Conservation (phyloP, 2,329 filamentous ascomycete genomes). For the Aureobasidium mangrovei region DNA sequence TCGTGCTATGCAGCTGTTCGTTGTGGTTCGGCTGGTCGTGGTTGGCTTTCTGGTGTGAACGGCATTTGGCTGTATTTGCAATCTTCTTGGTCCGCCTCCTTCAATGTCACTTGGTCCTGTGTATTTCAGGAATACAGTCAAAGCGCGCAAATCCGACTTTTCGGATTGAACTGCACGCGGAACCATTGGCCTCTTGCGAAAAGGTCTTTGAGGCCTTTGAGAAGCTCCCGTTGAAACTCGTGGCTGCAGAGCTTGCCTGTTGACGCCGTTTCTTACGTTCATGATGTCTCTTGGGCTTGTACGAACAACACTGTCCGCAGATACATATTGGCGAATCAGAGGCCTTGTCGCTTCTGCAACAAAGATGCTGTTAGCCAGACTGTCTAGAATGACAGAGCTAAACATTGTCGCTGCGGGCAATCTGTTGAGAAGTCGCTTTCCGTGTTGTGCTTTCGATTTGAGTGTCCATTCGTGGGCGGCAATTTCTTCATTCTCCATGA, state of each 20-base stretch:
- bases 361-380: neutral
- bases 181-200: neutral
- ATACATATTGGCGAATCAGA: neutral
- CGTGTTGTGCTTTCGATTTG: neutral
- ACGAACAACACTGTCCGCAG: neutral
- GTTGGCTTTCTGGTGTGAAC: neutral
- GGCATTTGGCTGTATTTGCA: too few relatives aligned
- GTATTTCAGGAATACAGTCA: conserved; percentile 2
- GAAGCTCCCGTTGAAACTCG: neutral
- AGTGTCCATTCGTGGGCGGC: conserved; percentile 2
- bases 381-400: neutral
- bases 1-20: too few relatives aligned
- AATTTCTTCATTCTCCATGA: conserved; percentile 6
- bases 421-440: neutral
- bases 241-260: neutral
- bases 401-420: neutral
- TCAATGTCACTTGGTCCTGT: neutral
- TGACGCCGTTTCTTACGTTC: neutral
- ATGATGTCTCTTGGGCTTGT: neutral
- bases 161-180: conserved; percentile 2
- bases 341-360: neutral
- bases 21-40: too few relatives aligned
- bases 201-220: neutral
- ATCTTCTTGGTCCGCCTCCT: too few relatives aligned
- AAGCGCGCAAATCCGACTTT: neutral